Base-by-base conservation (phyloP, 805 yeast genomes). In the Hanseniaspora mollemarum region DNA sequence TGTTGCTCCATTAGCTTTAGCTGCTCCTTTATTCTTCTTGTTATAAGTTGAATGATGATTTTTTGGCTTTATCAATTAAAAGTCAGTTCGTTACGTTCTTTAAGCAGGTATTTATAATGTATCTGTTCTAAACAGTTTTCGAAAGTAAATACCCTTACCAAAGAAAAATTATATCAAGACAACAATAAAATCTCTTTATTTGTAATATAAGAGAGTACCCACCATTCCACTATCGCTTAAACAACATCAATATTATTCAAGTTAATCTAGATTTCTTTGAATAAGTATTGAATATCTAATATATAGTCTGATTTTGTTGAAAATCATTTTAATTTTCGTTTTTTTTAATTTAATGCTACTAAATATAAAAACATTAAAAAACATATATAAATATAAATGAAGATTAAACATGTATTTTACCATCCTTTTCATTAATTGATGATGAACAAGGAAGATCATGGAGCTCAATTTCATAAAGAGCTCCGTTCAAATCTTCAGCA, bases 1-100 rank as follows among this genome's bases (percentile, higher is more conserved):
- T 16, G 22, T 43, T 16, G 48, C 39, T n/a, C 48, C 48, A 33
- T 43, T 43, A 35, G 48, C 48, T 25, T 43, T 43, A 19, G 33
- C 32, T 35, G 48, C 40, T 43, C 48, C 48, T 19, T 35, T 43
- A 33, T 24, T 43, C 41, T 37, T 37, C 41, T 37, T 37, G 15
- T 37, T 37, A 22, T 37, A 37, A 37, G 41, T 37, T 37, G 19
- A 21, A 21, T 21, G 9, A 28, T 28, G 12, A 9, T 28, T 28
- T 28, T 28, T 28, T 28, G 31, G n/a, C n/a, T n/a, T n/a, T n/a
- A n/a, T n/a, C n/a, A n/a, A 28, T 28, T 9, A 28, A 28, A 28
- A 9, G 8, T 28, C 8, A 28, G 16, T 15, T 10, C 35, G 16
- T 32, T 32, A 32, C n/a, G 35, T 32, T 13, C 35, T 8, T 32